A percentile compares a stretch with the other conserved stretches of the same genome.
These are phyloP conservation scores for Cytospora piceae DNA, from an alignment of 2,329 filamentous ascomycete species.

Conservation along the genomic window DNA sequence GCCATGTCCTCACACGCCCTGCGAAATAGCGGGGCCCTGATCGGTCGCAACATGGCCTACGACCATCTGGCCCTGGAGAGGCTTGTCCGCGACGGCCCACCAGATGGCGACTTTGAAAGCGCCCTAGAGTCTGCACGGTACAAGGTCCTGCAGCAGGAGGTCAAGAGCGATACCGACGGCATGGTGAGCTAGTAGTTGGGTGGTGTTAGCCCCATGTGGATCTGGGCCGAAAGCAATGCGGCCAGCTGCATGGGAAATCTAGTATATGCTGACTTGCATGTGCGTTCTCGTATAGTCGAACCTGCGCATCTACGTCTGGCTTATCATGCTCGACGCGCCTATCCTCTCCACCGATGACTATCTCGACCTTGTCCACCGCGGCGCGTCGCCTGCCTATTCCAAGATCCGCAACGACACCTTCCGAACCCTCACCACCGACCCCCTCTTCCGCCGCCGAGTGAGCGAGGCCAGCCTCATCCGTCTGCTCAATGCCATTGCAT, in stretches of 20 bases:
- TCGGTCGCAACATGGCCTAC: constrained; percentile 48
- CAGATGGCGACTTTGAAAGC: constrained; percentile 67
- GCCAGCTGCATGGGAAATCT: constrained; percentile 13
- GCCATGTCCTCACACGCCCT: constrained; percentile 31
- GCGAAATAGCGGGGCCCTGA: constrained; percentile 36
- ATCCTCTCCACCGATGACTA: constrained; percentile 87
- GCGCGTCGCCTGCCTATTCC: constrained; percentile 89
- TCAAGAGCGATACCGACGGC: constrained; percentile 78
- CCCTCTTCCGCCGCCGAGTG: constrained; percentile 93
- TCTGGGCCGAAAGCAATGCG: constrained; percentile 1
- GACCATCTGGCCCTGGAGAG: constrained; percentile 70
- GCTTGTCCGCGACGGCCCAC: constrained; percentile 79
- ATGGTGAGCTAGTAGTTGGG: constrained; percentile 60
- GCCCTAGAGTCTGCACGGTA: constrained; percentile 72
- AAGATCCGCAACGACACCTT: constrained; percentile 99
- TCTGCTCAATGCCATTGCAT: constrained; percentile 91
- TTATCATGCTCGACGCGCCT: constrained; percentile 87
- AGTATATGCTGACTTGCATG: constrained; percentile 10
- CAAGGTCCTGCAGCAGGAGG: constrained; percentile 73
- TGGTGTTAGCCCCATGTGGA: neutral
- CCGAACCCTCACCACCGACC: constrained; percentile 92
- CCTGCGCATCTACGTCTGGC: constrained; percentile 92
- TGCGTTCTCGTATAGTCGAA: constrained; percentile 66
- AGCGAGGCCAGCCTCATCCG: constrained; percentile 95
- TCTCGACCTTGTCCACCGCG: constrained; percentile 86